Evolutionary conservation across 192 early-diverging fungal species (phyloP).

Genomic region (Backusella australiensis): DNA sequence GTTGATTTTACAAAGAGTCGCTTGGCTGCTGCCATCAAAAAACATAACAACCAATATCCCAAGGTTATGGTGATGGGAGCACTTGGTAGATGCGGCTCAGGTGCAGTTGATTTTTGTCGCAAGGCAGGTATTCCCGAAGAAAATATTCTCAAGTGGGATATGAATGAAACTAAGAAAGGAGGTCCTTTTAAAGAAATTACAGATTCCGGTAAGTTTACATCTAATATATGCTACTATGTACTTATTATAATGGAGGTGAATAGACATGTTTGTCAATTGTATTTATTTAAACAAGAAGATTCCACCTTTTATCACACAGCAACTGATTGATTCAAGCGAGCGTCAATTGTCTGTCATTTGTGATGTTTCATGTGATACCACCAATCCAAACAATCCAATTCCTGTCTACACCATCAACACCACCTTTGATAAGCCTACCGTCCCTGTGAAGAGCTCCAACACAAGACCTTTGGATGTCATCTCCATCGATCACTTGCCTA

Average conservation of each 20-base stretch:
- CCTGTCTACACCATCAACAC: constrained; percentile 90
- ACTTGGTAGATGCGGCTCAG: constrained; percentile 88
- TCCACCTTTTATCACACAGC: constrained; percentile 88
- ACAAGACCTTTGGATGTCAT: constrained; percentile 78
- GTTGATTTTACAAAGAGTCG: constrained; percentile 65
- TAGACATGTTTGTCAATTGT: constrained; percentile 97
- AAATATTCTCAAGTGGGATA: constrained; percentile 92
- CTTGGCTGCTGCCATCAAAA: constrained; percentile 55
- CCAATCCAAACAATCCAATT: constrained; percentile 96
- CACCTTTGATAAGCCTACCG: constrained; percentile 90
- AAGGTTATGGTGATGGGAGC: constrained; percentile 96
- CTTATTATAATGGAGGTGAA: not conserved
- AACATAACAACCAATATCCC: constrained; percentile 63
- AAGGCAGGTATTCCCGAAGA: constrained; percentile 80
- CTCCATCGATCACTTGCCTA: constrained; percentile 97
- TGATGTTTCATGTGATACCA: constrained; percentile 95
- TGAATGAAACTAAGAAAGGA: constrained; percentile 85
- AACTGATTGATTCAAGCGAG: constrained; percentile 60
- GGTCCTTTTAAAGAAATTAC: constrained; percentile 92
- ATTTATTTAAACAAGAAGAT: constrained; percentile 92
- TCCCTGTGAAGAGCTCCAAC: constrained; percentile 63
- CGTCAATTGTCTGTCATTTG: constrained; percentile 80
- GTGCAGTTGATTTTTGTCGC: constrained; percentile 79
- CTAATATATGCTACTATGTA: not conserved
- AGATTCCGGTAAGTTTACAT: constrained; percentile 33